These are phyloP conservation scores for Wickerhamiella kurtzmanii DNA, from an alignment of 805 yeast genomes.

Conservation along the genomic window DNA sequence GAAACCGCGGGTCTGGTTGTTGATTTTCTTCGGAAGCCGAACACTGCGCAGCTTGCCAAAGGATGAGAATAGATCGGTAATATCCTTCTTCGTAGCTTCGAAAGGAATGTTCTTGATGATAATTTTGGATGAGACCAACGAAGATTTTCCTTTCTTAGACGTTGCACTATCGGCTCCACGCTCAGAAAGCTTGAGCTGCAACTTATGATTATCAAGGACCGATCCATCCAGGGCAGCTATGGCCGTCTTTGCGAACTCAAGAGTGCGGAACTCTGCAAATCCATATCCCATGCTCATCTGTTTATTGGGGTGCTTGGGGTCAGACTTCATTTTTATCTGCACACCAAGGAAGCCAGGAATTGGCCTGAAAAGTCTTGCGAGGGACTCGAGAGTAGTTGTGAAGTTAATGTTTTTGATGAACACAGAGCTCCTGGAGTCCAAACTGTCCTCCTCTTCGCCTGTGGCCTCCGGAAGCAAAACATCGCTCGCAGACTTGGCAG, in stretches of 20 bases:
- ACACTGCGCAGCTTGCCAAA: constrained; percentile 92
- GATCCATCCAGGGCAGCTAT: constrained; percentile 59
- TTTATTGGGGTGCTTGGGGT: constrained; percentile 54
- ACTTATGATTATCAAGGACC: constrained; percentile 74
- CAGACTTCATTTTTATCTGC: constrained; percentile 75
- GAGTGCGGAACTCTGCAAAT: constrained; percentile 75
- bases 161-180: constrained; percentile 35
- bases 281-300: constrained; percentile 95
- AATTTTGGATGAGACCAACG: constrained; percentile 38
- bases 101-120: constrained; percentile 95
- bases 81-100: constrained; percentile 85
- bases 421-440: constrained; percentile 72
- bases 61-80: constrained; percentile 83
- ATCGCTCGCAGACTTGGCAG: constrained; percentile 14
- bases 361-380: constrained; percentile 50
- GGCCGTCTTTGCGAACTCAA: constrained; percentile 67
- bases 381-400: constrained; percentile 47
- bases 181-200: constrained; percentile 79
- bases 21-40: constrained; percentile 91
- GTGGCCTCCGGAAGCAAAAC: constrained; percentile 20
- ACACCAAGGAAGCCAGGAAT: constrained; percentile 73
- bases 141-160: constrained; percentile 17
- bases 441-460: constrained; percentile 24
- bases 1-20: constrained; percentile 90
- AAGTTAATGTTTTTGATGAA: constrained; percentile 89